phyloP scores from a whole-genome alignment of 305 asterid species.

The Plantago rigida region DNA sequence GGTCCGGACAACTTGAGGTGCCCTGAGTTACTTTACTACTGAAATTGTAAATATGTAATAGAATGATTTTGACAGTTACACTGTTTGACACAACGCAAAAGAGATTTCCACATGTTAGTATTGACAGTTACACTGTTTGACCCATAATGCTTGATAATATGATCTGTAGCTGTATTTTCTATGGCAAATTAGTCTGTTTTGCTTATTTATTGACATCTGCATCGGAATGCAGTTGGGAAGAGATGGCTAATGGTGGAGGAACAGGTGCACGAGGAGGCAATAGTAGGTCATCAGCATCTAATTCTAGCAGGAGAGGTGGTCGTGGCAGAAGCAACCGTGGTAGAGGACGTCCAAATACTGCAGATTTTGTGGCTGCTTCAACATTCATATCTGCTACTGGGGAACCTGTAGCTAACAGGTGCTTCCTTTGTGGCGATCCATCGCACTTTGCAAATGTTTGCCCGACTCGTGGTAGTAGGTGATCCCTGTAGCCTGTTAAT shows the following conservation, averaged over 20 bases:
- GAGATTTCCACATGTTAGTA: too few relatives aligned
- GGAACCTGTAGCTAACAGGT: conserved; percentile 72
- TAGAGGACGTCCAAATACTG: conserved; percentile 34
- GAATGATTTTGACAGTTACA: too few relatives aligned
- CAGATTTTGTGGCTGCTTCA: conserved; percentile 52
- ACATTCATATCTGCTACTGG: conserved; percentile 81
- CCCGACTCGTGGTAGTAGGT: conserved; percentile 66
- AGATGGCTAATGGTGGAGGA: conserved; percentile 38
- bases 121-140: too few relatives aligned
- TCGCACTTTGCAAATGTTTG: conserved; percentile 77
- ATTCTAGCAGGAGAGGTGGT: conserved; percentile 46
- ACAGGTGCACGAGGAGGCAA: conserved; percentile 33
- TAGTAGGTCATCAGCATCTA: conserved; percentile 34
- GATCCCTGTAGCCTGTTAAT: too few relatives aligned
- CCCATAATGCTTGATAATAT: too few relatives aligned
- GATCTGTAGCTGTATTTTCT: too few relatives aligned
- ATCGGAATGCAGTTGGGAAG: conserved; percentile 68
- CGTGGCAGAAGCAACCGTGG: conserved; percentile 39
- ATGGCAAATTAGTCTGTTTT: too few relatives aligned
- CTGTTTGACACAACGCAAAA: too few relatives aligned
- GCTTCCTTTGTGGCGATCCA: conserved; percentile 88
- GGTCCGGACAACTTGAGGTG: too few relatives aligned
- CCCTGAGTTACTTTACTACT: too few relatives aligned
- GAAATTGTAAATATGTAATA: too few relatives aligned
- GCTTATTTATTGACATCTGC: too few relatives aligned